Evolutionary conservation across 345 rosid genomes (phyloP), one percentile per base, ranked within the genome.

Genomic region (Citrus unshiu): DNA sequence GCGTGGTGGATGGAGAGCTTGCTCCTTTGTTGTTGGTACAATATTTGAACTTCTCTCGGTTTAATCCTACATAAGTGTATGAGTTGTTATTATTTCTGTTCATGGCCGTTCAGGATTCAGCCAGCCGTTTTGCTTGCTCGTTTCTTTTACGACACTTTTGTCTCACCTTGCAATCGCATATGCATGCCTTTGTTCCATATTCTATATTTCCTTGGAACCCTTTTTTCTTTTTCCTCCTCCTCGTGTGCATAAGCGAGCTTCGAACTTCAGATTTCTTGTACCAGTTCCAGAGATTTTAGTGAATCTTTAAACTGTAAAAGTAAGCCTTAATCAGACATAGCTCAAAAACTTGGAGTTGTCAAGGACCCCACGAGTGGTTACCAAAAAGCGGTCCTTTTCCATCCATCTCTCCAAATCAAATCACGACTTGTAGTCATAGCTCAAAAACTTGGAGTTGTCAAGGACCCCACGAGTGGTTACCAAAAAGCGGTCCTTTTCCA

Each of bases 1-100:
- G 71, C 85, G 91, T 66, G 99, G 99, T 29, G 93, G 99, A 49
- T 93, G 97, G 99, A 89, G 74, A 75, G 99, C 97, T 82, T 91
- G 97, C 34, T 88, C 86, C 75, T 95, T 90, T 66, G 83, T 95
- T 77, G 96, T 95, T 16, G 97, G 98, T 95, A 93, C 27, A 46
- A 4, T 64, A 3, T 54, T 9, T 9, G 49, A 43, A 46, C 54
- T 34, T 34, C 43, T 66, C 51, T 68, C 32, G n/a, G 5, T 37
- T 1, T 39, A 2, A 25, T 7, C 9, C 9, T 30, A 3, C 1
- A 14, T 66, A 37, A 37, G 6, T 71, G 24, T 30, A 24, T 59
- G 4, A 34, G 3, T 58, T 43, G 22, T 57, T 2, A 6, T 30
- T 30, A 30, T 30, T 30, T 30, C 32, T 30, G 32, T 30, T 30